Evolutionary conservation across 164 flowering plant species (phyloP).

Genomic region (Vitis amurensis): DNA sequence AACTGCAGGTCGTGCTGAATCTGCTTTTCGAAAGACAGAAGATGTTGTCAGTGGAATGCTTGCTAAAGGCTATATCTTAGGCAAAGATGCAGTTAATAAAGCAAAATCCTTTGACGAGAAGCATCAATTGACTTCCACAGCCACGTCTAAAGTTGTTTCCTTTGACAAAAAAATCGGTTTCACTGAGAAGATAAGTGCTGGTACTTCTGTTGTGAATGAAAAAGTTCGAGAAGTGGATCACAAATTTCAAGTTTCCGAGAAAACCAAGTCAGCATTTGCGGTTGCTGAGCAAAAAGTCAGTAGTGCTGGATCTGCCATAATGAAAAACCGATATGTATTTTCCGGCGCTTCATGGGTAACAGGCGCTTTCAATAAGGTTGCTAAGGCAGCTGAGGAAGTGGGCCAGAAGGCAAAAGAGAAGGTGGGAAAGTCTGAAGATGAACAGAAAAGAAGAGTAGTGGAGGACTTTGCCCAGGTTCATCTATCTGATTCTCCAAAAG

Average conservation of each 20-base stretch:
- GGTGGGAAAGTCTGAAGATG: constrained; percentile 58
- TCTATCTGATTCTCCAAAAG: constrained; percentile 54
- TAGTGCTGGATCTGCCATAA: constrained; percentile 83
- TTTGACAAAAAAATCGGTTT: constrained; percentile 85
- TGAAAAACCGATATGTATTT: constrained; percentile 78
- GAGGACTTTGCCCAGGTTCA: constrained; percentile 66
- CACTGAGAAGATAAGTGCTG: constrained; percentile 69
- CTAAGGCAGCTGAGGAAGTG: constrained; percentile 89
- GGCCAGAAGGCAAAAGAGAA: constrained; percentile 86
- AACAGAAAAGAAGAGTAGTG: constrained; percentile 53
- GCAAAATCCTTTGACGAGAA: constrained; percentile 91
- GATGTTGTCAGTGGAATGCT: constrained; percentile 90
- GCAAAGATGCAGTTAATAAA: constrained; percentile 79
- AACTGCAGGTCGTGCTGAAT: constrained; percentile 46
- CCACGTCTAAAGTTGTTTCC: constrained; percentile 82
- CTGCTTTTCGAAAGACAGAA: constrained; percentile 85
- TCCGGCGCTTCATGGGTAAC: constrained; percentile 83
- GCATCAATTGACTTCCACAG: constrained; percentile 77
- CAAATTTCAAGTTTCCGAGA: constrained; percentile 89
- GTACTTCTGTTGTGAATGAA: constrained; percentile 69
- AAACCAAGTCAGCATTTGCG: constrained; percentile 82
- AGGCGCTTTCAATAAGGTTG: constrained; percentile 78
- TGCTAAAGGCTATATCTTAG: constrained; percentile 82
- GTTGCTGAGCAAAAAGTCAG: constrained; percentile 86
- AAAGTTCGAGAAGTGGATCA: constrained; percentile 87